Base-by-base conservation (phyloP, 1,284 basidiomycete species). In the Melanopsichium pennsylvanicum region DNA sequence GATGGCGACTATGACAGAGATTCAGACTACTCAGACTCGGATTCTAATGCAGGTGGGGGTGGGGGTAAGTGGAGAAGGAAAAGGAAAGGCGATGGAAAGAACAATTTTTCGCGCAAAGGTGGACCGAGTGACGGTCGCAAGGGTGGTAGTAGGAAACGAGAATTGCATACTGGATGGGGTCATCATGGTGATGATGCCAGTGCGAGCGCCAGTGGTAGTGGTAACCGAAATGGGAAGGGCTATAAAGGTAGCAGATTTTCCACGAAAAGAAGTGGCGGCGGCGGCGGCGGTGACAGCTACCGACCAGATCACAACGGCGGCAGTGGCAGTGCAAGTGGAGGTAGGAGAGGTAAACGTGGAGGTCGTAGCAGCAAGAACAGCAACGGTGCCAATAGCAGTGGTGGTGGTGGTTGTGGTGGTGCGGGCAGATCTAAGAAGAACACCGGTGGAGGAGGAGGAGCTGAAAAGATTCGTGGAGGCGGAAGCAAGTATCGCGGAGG, bases 401-500 rank as follows among this genome's bases (percentile, higher is more conserved):
- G 7, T 13, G 43, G 36, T 3, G 41, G 56, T 25, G 37, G 29
- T 11, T 26, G 55, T 16, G 21, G 40, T 1, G 35, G 31, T 33
- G 22, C 13, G 18, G 16, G 22, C 13, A 32, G 23, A 18, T 9
- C 37, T 8, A 51, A 37, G 12, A 25, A 26, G n/a, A 34, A 25
- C n/a, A n/a, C 31, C 15, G 46, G 46, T 25, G 49, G 41, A 3
- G 33, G 40, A 6, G 19, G 54, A 11, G 49, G 37, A 5, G 39
- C 43, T 6, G 52, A 62, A 19, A 67, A 67, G 16, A 18, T 55
- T 21, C 52, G 58, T 25, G 64, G 58, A 4, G 56, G 58, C 4
- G 58, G 58, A 7, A 68, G 64, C 64, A 68, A 61, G 54, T 68
- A 61, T 29, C 64, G 54, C n/a, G 64, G 64, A 8, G 50, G 58